Percentiles rank a stretch among this genome's conserved stretches.
Conservation (phyloP, 345 rosid species). For the Lenwebbia sp. region DNA sequence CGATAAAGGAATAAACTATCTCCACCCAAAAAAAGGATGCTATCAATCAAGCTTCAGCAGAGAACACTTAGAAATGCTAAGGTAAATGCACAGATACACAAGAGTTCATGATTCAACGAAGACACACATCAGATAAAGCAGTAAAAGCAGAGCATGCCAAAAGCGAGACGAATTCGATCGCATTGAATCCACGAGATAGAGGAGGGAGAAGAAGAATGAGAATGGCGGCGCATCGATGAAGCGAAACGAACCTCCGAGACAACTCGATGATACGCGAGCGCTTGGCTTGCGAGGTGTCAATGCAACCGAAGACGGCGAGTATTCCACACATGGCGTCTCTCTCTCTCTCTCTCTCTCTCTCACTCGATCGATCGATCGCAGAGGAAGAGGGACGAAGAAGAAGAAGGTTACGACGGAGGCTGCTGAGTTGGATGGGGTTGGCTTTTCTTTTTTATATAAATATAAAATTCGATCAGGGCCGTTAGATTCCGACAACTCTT, state of each 20-base stretch:
- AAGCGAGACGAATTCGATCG: neutral
- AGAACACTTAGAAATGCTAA: neutral
- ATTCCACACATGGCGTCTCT: constrained; percentile 71
- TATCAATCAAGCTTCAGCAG: neutral
- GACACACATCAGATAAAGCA: neutral
- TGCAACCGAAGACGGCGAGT: constrained; percentile 88
- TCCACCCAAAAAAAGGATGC: neutral
- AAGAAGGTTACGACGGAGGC: neutral
- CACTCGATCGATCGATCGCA: neutral
- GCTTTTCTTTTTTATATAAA: neutral
- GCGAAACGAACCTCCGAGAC: constrained; percentile 65
- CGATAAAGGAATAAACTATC: neutral
- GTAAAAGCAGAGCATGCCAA: neutral
- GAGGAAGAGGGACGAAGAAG: neutral
- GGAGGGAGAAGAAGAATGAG: neutral
- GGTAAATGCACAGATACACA: neutral
- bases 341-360: neutral
- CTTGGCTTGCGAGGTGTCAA: constrained; percentile 83
- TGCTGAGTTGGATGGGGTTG: neutral
- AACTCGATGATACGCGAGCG: constrained; percentile 95
- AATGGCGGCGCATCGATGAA: neutral
- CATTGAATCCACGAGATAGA: neutral
- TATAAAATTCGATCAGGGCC: neutral
- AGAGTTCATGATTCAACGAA: neutral
- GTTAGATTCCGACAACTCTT: constrained; percentile 1